Evolutionary conservation across 768 basidiomycete species (phyloP), one percentile per base, ranked within the genome.

Genomic region (Leccinum ochraceum): DNA sequence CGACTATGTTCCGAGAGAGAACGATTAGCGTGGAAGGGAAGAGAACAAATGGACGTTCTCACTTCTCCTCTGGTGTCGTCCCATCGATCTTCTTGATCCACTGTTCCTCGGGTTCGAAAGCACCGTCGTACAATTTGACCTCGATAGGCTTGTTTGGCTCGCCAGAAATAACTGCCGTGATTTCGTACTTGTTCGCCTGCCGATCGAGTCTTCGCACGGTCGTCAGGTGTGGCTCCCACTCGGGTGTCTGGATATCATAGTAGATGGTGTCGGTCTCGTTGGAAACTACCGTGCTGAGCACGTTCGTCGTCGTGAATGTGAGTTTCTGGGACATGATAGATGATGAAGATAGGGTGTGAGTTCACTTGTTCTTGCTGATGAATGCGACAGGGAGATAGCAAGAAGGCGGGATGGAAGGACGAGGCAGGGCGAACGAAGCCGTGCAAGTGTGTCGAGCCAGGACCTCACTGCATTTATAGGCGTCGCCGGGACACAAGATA

Each of bases 201-300:
- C 66, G 53, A 63, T 78, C 71, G 24, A 77, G 69, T 53, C 73
- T 67, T 46, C 66, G 65, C 46, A 79, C 63, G 55, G 68, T 74
- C 62, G 79, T 80, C 63, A 64, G 42, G 49, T 69, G 61, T 7
- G 69, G 65, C 54, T 74, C 75, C 78, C 77, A 76, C 46, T 71
- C 67, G 17, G 75, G 77, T 34, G 78, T 80, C 39, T 73, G 68
- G 57, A 79, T 64, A 58, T 79, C 79, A 59, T 75, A 80, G 71
- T 76, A 77, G 57, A 76, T 67, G 60, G 66, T 67, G 62, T 80
- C 78, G 58, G 67, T 71, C 36, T 60, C 67, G 58, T 75, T 78
- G 42, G 79, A 71, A 54, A 79, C 71, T 42, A 77, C 67, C 62
- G 77, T 72, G 60, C 77, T 78, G 57, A 69, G 71, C 54, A 77